Evolutionary conservation across 139 green algal genomes (phyloP).

Genomic region (Micractinium conductrix): DNA sequence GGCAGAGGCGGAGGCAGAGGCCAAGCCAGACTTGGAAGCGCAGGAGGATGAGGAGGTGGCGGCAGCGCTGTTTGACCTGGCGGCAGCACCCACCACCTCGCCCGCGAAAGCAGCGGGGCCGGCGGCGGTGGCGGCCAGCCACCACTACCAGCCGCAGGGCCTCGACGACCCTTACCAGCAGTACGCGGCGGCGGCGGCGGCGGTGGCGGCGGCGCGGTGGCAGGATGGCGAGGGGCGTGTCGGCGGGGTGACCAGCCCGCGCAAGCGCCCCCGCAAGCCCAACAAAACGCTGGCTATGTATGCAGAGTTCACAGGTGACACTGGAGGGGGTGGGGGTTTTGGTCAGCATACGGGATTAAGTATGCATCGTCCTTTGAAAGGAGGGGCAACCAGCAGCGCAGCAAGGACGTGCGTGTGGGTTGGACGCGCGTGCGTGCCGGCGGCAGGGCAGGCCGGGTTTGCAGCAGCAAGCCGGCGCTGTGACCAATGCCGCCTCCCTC

Average conservation of each 20-base stretch:
- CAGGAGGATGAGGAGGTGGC: slow-evolving; percentile 40
- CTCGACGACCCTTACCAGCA: neutral
- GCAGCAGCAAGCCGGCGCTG: no score
- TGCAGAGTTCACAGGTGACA: slow-evolving; percentile 26
- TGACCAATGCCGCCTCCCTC: no score
- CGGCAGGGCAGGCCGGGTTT: no score
- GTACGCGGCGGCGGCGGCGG: neutral
- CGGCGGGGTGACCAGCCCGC: slow-evolving; percentile 19
- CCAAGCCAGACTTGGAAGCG: neutral
- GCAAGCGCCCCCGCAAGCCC: slow-evolving; percentile 38
- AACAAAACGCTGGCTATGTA: slow-evolving; percentile 31
- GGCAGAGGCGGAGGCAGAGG: neutral
- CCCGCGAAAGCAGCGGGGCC: neutral
- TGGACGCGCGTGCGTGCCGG: no score
- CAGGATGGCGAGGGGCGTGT: neutral
- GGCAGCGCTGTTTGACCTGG: slow-evolving; percentile 48
- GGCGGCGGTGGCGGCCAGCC: neutral
- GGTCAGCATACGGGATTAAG: no score
- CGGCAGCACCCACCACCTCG: neutral
- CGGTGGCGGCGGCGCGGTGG: neutral
- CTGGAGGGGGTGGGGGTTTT: no score
- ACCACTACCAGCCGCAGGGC: neutral
- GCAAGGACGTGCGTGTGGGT: no score
- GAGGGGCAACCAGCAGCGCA: no score
- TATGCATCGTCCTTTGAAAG: no score